A percentile compares a stretch with the other conserved stretches of the same genome.
These are phyloP conservation scores for Dryas integrifolia DNA, from an alignment of 331 rosid species.

Conservation along the genomic window DNA sequence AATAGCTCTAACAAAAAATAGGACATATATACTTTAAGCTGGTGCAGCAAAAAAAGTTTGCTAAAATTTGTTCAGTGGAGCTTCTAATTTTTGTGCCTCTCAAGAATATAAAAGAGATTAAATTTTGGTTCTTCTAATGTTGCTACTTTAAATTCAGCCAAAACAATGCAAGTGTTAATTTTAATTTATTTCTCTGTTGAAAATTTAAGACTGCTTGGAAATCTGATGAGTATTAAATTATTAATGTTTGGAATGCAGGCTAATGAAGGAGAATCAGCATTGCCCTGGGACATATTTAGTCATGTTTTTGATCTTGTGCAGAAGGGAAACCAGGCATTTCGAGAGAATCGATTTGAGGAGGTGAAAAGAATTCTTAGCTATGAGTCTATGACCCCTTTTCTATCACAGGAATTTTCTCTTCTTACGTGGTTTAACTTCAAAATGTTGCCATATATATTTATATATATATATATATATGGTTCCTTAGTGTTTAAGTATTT, in stretches of 20 bases:
- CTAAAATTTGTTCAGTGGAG: not conserved
- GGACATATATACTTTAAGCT: not conserved
- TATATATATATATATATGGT: no score
- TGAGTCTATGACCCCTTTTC: no score
- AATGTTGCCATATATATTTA: no score
- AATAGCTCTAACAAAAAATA: not conserved
- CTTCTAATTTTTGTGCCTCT: not conserved
- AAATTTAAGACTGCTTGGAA: conserved; percentile 5
- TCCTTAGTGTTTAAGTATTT: not conserved
- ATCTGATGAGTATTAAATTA: conserved; percentile 20
- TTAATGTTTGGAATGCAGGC: conserved; percentile 55
- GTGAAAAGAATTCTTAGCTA: conserved; percentile 21
- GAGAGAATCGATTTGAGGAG: conserved; percentile 69
- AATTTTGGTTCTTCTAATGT: not conserved
- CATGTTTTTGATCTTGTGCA: conserved; percentile 64
- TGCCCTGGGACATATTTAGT: conserved; percentile 53
- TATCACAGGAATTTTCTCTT: no score
- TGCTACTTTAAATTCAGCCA: not conserved
- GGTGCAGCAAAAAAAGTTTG: not conserved
- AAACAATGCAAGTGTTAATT: not conserved
- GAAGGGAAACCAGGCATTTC: conserved; percentile 70
- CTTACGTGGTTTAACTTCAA: no score
- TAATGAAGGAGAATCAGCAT: conserved; percentile 42
- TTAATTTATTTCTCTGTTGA: not conserved
- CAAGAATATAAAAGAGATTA: not conserved